Evolutionary conservation across 495 filamentous ascomycete genomes (phyloP), one percentile per base, ranked within the genome.

Genomic region (Penicillium antarcticum): DNA sequence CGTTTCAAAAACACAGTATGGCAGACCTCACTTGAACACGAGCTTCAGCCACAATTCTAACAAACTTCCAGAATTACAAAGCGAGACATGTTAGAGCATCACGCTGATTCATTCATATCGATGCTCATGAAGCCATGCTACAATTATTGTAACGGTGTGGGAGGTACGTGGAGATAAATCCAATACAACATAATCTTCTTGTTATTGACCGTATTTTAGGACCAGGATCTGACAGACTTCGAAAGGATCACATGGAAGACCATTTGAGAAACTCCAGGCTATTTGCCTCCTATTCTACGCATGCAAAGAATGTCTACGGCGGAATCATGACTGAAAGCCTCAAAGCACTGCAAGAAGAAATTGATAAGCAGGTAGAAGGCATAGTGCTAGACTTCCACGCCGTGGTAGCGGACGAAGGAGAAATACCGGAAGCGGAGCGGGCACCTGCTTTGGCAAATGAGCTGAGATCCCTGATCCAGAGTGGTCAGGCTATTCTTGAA

Each of bases 101-200:
- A 62, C 11, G 3, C 17, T n/a, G 41, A 23, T 44, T 63, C 65
- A 6, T 62, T 53, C 18, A 66, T 68, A 2, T 45, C 60, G 0
- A 45, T 33, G 1, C 37, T 62, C 18, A 68, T 68, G 62, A 52
- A 39, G 1, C 45, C 57, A 0, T 56, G 46, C 0, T 67, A 67
- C 44, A 48, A 36, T 12, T 16, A 11, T 13, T 60, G 54, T 24
- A 58, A 18, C 10, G 18, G 13, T 5, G 41, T 62, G 41, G 23
- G n/a, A 23, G 64, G 64, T 67, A 60, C 31, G 47, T 41, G 5
- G 32, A 48, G 31, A 36, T 42, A 8, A 38, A 39, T 6, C 21
- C 5, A 5, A 4, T 17, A 16, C 11, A 1, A 31, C 37, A 24
- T 13, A 18, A 10, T 45, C 13, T 37, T 18, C 11, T 36, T 45